Percentiles rank a stretch among this genome's conserved stretches.
Conservation (phyloP, 805 yeast species). For the Jamesozyma lodderae region DNA sequence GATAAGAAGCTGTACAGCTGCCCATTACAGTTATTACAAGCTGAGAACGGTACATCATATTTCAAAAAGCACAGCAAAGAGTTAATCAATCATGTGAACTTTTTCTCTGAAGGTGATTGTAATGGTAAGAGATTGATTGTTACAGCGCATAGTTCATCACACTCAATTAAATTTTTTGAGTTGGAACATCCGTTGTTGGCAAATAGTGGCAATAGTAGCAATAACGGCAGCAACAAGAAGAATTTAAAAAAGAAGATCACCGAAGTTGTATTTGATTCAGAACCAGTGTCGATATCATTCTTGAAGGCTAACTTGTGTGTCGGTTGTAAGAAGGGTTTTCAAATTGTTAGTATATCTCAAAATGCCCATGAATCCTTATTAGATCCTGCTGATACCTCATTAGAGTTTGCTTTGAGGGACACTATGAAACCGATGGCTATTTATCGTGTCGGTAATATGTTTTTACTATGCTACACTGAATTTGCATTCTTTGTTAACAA, state of each 20-base stretch:
- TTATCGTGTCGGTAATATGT: constrained; percentile 82
- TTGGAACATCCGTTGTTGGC: constrained; percentile 64
- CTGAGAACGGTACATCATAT: constrained; percentile 33
- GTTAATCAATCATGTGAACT: constrained; percentile 76
- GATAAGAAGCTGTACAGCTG: constrained; percentile 77
- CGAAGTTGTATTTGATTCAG: constrained; percentile 77
- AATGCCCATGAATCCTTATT: constrained; percentile 80
- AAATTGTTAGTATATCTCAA: constrained; percentile 78
- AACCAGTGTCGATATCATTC: constrained; percentile 86
- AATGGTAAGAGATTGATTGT: constrained; percentile 82
- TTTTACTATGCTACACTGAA: constrained; percentile 80
- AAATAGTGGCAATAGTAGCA: constrained; percentile 1
- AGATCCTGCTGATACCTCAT: constrained; percentile 97
- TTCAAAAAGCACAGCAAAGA: constrained; percentile 60
- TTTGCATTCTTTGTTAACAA: constrained; percentile 90
- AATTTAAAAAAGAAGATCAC: constrained; percentile 57
- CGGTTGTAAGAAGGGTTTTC: constrained; percentile 95
- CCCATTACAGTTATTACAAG: constrained; percentile 56
- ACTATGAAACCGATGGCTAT: constrained; percentile 84
- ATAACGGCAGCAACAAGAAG: constrained; percentile 50
- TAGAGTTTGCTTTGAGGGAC: constrained; percentile 72
- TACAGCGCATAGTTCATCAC: constrained; percentile 77
- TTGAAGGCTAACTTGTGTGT: constrained; percentile 82
- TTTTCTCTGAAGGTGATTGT: constrained; percentile 89
- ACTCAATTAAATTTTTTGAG: constrained; percentile 65